These are phyloP conservation scores for Pholiota conissans DNA, from an alignment of 768 basidiomycete genomes.

Conservation along the genomic window DNA sequence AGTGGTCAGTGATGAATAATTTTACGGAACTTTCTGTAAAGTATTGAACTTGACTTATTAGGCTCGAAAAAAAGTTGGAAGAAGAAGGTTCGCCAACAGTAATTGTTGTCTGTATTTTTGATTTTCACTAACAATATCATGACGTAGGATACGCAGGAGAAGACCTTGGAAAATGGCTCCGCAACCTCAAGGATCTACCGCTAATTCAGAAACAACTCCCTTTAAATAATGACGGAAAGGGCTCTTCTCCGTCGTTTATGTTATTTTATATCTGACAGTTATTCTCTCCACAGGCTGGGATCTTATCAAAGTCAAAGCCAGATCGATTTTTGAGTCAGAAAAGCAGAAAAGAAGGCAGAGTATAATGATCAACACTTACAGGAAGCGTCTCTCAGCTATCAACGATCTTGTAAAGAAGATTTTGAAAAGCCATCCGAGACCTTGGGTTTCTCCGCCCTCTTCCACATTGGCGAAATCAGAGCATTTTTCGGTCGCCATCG, in stretches of 20 bases:
- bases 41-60: background rate
- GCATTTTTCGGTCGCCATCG: conserved; percentile 13
- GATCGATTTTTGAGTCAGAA: background rate
- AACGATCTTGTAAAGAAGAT: background rate
- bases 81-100: background rate
- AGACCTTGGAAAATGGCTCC: too few species aligned
- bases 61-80: background rate
- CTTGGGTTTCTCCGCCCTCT: background rate
- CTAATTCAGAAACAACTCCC: too few species aligned
- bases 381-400: background rate
- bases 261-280: too few species aligned
- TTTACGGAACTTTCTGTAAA: background rate
- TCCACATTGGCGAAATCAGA: conserved; percentile 12
- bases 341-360: background rate
- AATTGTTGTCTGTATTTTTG: too few species aligned
- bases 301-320: background rate
- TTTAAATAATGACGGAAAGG: too few species aligned
- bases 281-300: background rate
- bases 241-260: too few species aligned
- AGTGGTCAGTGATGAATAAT: too few species aligned
- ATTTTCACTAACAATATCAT: too few species aligned
- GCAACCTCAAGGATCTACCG: too few species aligned
- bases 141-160: too few species aligned
- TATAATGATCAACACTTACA: background rate
- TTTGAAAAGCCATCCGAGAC: background rate